Percentiles rank a stretch among this genome's conserved stretches.
Conservation (phyloP, 495 filamentous ascomycete genomes). For the Aspergillus indologenus region DNA sequence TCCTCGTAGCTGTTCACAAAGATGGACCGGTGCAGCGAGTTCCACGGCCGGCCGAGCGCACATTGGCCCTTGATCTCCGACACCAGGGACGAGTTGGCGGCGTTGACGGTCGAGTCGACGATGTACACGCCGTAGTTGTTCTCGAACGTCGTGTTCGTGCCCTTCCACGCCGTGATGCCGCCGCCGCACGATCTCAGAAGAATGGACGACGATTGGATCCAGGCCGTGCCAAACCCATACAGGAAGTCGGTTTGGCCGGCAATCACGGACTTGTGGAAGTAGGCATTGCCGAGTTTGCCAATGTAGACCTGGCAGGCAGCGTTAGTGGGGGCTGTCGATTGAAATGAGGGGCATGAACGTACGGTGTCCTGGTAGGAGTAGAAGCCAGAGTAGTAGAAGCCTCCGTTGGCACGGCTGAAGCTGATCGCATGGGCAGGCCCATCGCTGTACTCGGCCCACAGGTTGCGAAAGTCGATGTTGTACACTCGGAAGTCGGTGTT, state of each 20-base stretch:
- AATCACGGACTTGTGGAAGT: constrained; percentile 51
- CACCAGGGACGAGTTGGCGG: constrained; percentile 50
- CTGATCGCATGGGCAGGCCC: constrained; percentile 55
- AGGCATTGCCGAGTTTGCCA: constrained; percentile 59
- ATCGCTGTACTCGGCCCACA: constrained; percentile 48
- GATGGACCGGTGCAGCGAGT: constrained; percentile 50
- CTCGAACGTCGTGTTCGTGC: constrained; percentile 57
- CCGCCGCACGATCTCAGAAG: constrained; percentile 55
- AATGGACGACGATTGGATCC: constrained; percentile 42
- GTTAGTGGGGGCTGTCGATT: constrained; percentile 12
- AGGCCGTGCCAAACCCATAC: constrained; percentile 54
- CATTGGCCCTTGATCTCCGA: constrained; percentile 46
- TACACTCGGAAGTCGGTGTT: constrained; percentile 56
- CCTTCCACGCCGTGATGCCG: constrained; percentile 65
- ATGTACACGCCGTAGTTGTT: constrained; percentile 66
- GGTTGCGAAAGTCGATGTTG: constrained; percentile 59
- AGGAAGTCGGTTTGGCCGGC: constrained; percentile 62
- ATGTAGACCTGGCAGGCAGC: constrained; percentile 47
- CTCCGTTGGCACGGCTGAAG: constrained; percentile 54
- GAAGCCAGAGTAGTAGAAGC: constrained; percentile 57
- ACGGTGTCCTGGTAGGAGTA: constrained; percentile 60
- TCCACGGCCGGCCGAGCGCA: constrained; percentile 59
- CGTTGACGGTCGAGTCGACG: constrained; percentile 43
- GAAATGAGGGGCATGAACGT: constrained; percentile 11
- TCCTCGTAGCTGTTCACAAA: constrained; percentile 54